Base-by-base conservation (phyloP, 306 rosid genomes). In the Malus asiatica region DNA sequence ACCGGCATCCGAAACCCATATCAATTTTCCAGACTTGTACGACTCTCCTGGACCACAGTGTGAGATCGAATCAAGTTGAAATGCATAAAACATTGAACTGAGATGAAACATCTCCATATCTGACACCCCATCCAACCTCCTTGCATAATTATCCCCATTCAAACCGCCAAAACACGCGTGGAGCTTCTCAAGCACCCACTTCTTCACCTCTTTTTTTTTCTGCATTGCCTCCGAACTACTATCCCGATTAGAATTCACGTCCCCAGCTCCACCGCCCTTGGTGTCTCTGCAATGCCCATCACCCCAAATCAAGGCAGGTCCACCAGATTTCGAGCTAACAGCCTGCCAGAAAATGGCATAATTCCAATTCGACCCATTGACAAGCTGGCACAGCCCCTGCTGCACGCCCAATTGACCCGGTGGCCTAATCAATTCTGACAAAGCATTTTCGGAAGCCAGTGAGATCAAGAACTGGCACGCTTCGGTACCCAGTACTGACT, bases 261-360 rank as follows among this genome's bases (percentile, higher is more conserved):
- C 87, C 19, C 81, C 83, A 44, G 42, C 44, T 22, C 62, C 83
- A 45, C 67, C 84, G 35, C 68, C 85, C 58, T 80, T 87, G 5
- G 82, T 53, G 74, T 90, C 91, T 55, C 76, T 63, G 18, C 88
- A 90, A 63, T 87, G 84, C 30, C 98, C 98, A 69, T 89, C 98
- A 0, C 93, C 97, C 92, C 95, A 92, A 57, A 80, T 77, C 80
- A 96, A 80, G 69, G 90, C 87, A 79, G 84, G 85, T 12, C 88
- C 90, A 29, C 98, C 97, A 8, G 97, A 90, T 77, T 92, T 96
- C 87, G 82, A 82, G 68, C 81, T 85, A 16, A 79, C 92, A 72
- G 84, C 89, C 82, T 83, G 93, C 98, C 98, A 95, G 79, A 89
- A 92, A 77, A 95, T 73, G 19, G 86, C 93, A 14, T 95, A 95